A percentile compares a stretch with the other conserved stretches of the same genome.
These are phyloP conservation scores for Quercus gilva DNA, from an alignment of 306 rosid genomes.

Conservation along the genomic window DNA sequence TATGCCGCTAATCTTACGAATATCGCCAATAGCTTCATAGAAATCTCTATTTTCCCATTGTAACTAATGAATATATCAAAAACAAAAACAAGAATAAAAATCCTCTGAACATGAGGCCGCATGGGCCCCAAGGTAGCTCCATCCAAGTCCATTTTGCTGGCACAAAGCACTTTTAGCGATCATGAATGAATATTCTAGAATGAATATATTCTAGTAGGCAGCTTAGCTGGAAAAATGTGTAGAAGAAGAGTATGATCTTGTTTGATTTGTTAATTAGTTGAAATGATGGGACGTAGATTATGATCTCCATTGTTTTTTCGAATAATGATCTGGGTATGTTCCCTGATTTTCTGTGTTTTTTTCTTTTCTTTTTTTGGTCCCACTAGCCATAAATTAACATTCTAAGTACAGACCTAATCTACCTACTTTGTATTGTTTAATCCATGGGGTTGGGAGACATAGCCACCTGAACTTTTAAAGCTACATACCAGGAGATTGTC, in stretches of 20 bases:
- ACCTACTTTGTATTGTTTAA: background rate
- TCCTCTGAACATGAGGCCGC: too few relatives aligned
- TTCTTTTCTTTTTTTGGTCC: conserved; percentile 9
- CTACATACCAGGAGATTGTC: too few relatives aligned
- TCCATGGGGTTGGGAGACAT: background rate
- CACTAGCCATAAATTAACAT: background rate
- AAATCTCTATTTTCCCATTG: fast-evolving
- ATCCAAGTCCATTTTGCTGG: background rate
- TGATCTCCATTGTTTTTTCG: background rate
- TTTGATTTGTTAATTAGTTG: background rate
- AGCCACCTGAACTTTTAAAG: background rate
- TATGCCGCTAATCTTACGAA: too few relatives aligned
- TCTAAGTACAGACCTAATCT: background rate
- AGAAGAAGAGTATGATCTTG: background rate
- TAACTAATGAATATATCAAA: too few relatives aligned
- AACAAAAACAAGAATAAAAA: too few relatives aligned
- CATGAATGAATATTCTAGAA: background rate
- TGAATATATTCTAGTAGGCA: background rate
- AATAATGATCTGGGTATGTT: conserved; percentile 2
- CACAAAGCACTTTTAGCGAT: background rate
- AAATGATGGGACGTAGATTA: conserved; percentile 10
- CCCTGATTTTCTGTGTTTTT: background rate
- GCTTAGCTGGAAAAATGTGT: background rate
- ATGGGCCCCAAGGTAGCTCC: too few relatives aligned
- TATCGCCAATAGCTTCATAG: too few relatives aligned